Conservation (phyloP, 495 filamentous ascomycete genomes). For the Penicillium robsamsonii region DNA sequence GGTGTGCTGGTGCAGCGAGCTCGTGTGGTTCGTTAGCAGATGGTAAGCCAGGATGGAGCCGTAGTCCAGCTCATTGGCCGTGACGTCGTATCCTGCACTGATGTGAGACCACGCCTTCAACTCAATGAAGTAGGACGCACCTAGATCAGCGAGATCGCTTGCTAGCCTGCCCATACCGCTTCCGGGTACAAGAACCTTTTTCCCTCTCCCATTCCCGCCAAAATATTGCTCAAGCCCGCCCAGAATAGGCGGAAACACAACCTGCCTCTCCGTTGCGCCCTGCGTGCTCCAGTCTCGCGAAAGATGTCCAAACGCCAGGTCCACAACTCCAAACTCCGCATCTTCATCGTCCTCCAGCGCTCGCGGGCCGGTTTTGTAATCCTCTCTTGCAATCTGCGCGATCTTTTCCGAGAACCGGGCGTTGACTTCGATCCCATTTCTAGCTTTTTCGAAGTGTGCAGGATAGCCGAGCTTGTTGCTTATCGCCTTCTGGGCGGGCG, state of each 20-base stretch:
- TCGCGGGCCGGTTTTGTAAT: not conserved
- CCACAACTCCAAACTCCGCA: not conserved
- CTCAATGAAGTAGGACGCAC: not conserved
- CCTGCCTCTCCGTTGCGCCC: not conserved
- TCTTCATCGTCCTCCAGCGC: not conserved
- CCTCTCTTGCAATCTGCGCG: not conserved
- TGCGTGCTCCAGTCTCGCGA: not conserved
- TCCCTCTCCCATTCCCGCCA: not conserved
- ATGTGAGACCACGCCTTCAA: not conserved
- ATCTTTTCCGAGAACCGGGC: not conserved
- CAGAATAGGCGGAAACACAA: not conserved
- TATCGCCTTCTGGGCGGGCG: not conserved
- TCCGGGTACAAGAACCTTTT: not conserved
- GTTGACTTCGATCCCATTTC: not conserved
- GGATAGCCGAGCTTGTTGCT: not conserved
- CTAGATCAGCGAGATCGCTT: not conserved
- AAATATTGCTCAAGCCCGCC: not conserved
- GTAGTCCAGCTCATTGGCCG: constrained; percentile 7
- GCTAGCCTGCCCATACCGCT: not conserved
- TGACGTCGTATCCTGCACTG: constrained; percentile 2
- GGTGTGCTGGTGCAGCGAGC: not conserved
- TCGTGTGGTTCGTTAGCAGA: constrained; percentile 2
- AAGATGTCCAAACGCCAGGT: not conserved
- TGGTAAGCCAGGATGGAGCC: constrained; percentile 4
- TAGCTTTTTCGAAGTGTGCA: not conserved